A percentile compares a stretch with the other conserved stretches of the same genome.
phyloP scores from a whole-genome alignment of 2,329 filamentous ascomycete genomes.

The Monosporascus cannonballus region DNA sequence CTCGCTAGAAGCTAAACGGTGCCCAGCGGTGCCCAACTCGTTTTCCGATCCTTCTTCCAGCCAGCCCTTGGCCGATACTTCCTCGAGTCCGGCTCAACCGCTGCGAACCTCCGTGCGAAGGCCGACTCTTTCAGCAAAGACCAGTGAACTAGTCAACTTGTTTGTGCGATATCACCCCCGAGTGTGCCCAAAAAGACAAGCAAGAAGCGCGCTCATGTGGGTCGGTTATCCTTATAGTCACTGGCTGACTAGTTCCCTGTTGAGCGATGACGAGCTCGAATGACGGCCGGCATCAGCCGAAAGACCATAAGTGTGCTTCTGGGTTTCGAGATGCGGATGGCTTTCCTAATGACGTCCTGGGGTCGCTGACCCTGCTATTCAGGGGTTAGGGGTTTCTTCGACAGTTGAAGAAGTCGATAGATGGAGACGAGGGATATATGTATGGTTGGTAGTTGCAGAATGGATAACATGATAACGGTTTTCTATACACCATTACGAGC shows the following conservation, averaged over 20 bases:
- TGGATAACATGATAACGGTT: neutral
- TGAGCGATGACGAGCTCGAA: neutral
- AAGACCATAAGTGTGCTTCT: neutral
- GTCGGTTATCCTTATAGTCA: neutral
- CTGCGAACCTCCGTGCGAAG: constrained; percentile 83
- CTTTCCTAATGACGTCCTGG: neutral
- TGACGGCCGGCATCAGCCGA: neutral
- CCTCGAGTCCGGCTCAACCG: constrained; percentile 60
- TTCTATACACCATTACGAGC: neutral
- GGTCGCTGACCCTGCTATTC: no score
- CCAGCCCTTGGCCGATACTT: constrained; percentile 94
- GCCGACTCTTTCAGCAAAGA: constrained; percentile 70
- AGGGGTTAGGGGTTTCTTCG: neutral
- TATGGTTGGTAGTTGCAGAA: neutral
- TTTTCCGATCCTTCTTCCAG: constrained; percentile 94
- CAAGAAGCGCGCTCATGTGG: constrained; percentile 9
- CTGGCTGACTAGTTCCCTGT: neutral
- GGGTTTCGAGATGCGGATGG: neutral
- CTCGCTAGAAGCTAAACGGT: neutral
- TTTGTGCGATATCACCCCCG: constrained; percentile 8
- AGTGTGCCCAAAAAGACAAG: constrained; percentile 13
- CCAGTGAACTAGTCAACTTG: constrained; percentile 42
- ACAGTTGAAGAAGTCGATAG: neutral
- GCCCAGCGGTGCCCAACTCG: constrained; percentile 79
- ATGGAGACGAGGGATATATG: neutral